Percentiles rank a stretch among this genome's conserved stretches.
Conservation (phyloP, 2,329 filamentous ascomycete species). For the Epicoccum sorghinum region DNA sequence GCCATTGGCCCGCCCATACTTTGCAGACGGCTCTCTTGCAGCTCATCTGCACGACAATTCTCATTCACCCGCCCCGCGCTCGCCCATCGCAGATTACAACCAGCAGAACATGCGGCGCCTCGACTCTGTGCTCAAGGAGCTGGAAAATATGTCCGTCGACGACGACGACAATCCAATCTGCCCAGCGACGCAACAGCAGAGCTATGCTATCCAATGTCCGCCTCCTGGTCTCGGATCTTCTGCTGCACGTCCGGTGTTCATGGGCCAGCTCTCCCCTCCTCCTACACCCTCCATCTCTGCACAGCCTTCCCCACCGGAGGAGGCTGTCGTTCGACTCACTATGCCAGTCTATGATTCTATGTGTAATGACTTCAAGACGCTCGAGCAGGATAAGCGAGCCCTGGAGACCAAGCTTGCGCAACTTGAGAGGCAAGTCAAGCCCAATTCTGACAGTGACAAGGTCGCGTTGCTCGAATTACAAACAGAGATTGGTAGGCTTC, state of each 20-base stretch:
- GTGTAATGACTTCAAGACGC: neutral
- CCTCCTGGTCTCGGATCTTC: neutral
- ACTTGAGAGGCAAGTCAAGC: neutral
- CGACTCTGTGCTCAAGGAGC: slow-evolving; percentile 1
- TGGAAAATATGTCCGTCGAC: neutral
- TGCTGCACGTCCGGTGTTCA: neutral
- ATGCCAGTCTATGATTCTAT: slow-evolving; percentile 14
- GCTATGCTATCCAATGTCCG: neutral
- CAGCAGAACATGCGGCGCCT: slow-evolving; percentile 4
- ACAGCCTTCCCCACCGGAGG: neutral
- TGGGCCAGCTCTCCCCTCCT: slow-evolving; percentile 8
- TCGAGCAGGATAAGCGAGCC: slow-evolving; percentile 8
- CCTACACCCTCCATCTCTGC: slow-evolving; percentile 8
- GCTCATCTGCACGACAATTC: slow-evolving; percentile 11
- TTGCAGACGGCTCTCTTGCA: slow-evolving; percentile 11
- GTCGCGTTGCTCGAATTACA: neutral
- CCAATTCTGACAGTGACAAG: neutral
- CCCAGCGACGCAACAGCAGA: neutral
- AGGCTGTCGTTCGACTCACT: slow-evolving; percentile 12
- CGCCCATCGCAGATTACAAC: neutral
- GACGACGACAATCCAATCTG: neutral
- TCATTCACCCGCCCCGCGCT: neutral
- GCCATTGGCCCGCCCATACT: slow-evolving; percentile 4
- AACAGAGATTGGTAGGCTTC: slow-evolving; percentile 19
- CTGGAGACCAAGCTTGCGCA: slow-evolving; percentile 12